Conservation (phyloP, 495 filamentous ascomycete species). For the Penicillium waksmanii region DNA sequence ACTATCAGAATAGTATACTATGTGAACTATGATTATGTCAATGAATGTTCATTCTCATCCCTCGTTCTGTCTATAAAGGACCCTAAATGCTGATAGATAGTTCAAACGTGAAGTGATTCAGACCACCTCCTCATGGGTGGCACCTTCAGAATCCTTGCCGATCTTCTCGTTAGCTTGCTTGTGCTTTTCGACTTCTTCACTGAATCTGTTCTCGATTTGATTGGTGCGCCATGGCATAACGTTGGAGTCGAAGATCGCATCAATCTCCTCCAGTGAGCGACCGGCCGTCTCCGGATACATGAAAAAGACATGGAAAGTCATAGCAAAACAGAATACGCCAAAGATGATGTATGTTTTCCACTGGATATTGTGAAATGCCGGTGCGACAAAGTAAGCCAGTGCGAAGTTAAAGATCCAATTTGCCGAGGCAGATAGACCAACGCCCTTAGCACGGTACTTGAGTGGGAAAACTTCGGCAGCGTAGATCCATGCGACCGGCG, state of each 20-base stretch:
- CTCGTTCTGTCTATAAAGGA: not conserved
- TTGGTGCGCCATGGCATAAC: conserved; percentile 36
- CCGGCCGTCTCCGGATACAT: conserved; percentile 73
- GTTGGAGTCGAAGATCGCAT: conserved; percentile 40
- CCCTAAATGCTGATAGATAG: not conserved
- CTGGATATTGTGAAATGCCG: conserved; percentile 70
- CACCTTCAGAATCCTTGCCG: conserved; percentile 4
- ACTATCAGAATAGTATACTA: not conserved
- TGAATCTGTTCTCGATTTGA: conserved; percentile 30
- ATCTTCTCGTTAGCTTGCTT: conserved; percentile 13
- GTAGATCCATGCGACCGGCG: conserved; percentile 75
- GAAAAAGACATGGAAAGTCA: conserved; percentile 66
- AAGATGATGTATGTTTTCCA: conserved; percentile 79
- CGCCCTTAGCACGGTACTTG: conserved; percentile 72
- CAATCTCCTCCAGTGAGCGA: conserved; percentile 73
- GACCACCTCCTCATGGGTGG: conserved; percentile 29
- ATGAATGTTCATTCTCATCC: not conserved
- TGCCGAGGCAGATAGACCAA: conserved; percentile 65
- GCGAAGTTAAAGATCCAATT: conserved; percentile 84
- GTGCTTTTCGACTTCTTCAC: conserved; percentile 31
- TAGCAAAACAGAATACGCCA: conserved; percentile 66
- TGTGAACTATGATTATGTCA: not conserved
- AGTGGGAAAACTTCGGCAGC: conserved; percentile 76
- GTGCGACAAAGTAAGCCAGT: conserved; percentile 70
- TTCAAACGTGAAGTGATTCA: not conserved